phyloP scores from a whole-genome alignment of 2,329 filamentous ascomycete genomes.

The Podosphaera aphanis region DNA sequence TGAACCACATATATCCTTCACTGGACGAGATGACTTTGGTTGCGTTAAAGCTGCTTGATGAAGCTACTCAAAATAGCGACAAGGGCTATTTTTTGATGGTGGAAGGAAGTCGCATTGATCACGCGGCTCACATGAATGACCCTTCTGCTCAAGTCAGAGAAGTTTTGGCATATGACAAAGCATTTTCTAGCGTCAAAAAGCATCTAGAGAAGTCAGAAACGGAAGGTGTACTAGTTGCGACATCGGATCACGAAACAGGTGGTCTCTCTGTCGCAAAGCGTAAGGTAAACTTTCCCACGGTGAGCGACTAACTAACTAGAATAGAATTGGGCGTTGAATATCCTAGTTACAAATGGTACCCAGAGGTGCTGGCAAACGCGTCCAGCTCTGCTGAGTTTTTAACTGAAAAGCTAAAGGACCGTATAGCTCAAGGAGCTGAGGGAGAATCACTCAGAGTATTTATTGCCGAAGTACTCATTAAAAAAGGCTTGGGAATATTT shows the following conservation, averaged over 20 bases:
- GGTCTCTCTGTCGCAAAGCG: slow-evolving; percentile 63
- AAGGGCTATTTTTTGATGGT: slow-evolving; percentile 98
- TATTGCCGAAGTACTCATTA: slow-evolving; percentile 43
- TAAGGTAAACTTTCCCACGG: slow-evolving; percentile 18
- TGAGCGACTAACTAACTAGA: slow-evolving; percentile 1
- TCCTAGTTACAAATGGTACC: slow-evolving; percentile 59
- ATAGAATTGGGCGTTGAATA: slow-evolving; percentile 34
- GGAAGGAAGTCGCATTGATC: slow-evolving; percentile 86
- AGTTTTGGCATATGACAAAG: slow-evolving; percentile 80
- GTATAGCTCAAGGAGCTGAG: slow-evolving; percentile 21
- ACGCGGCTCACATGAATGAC: slow-evolving; percentile 72
- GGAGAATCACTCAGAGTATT: slow-evolving; percentile 27
- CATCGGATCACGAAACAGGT: slow-evolving; percentile 91
- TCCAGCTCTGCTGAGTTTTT: slow-evolving; percentile 54
- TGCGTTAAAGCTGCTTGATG: slow-evolving; percentile 55
- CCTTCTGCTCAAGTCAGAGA: slow-evolving; percentile 71
- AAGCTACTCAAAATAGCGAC: slow-evolving; percentile 61
- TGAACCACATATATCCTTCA: slow-evolving; percentile 63
- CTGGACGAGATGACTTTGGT: slow-evolving; percentile 77
- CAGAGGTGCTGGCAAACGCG: slow-evolving; percentile 55
- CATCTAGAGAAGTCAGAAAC: slow-evolving; percentile 55
- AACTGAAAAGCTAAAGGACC: slow-evolving; percentile 32
- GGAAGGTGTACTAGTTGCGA: slow-evolving; percentile 63
- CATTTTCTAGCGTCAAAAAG: slow-evolving; percentile 62
- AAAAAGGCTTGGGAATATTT: slow-evolving; percentile 49